phyloP scores from a whole-genome alignment of 2,329 filamentous ascomycete genomes.

The Ophiostoma himal-ulmi region DNA sequence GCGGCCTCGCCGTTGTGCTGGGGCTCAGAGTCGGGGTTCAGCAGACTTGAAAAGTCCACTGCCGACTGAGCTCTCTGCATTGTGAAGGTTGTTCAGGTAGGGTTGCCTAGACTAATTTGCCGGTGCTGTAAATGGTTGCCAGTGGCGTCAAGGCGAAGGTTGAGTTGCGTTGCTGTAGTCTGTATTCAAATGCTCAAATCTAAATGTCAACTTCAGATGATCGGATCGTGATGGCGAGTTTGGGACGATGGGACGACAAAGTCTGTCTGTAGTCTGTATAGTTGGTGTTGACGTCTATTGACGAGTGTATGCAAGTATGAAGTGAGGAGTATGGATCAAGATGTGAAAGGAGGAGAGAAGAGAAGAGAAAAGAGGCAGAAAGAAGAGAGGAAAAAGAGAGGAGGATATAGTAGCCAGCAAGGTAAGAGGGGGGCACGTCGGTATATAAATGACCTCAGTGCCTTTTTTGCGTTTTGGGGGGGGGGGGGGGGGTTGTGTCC shows the following conservation, averaged over 20 bases:
- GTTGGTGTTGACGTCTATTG: not conserved
- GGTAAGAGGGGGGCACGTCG: slow-evolving; percentile 22
- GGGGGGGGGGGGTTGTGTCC: slow-evolving; percentile 5
- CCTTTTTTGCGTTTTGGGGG: not conserved
- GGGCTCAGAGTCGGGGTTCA: slow-evolving; percentile 50
- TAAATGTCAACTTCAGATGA: not conserved
- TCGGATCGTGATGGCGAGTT: not conserved
- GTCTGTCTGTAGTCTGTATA: not conserved
- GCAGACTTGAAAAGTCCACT: slow-evolving; percentile 69
- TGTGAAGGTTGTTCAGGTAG: slow-evolving; percentile 37
- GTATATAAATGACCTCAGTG: slow-evolving; percentile 26
- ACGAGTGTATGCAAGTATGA: slow-evolving; percentile 2
- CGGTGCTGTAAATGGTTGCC: not conserved
- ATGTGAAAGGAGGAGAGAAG: not conserved
- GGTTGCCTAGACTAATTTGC: not conserved
- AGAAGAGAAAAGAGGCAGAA: not conserved
- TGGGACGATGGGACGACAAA: not conserved
- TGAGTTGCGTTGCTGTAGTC: not conserved
- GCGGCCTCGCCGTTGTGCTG: slow-evolving; percentile 35
- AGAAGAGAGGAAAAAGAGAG: slow-evolving; percentile 13
- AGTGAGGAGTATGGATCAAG: not conserved
- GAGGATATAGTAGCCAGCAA: slow-evolving; percentile 1
- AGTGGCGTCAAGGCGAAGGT: not conserved
- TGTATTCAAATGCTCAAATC: not conserved
- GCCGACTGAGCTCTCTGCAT: slow-evolving; percentile 70